phyloP scores from a whole-genome alignment of 495 filamentous ascomycete genomes.

The Aspergillus homomorphus region DNA sequence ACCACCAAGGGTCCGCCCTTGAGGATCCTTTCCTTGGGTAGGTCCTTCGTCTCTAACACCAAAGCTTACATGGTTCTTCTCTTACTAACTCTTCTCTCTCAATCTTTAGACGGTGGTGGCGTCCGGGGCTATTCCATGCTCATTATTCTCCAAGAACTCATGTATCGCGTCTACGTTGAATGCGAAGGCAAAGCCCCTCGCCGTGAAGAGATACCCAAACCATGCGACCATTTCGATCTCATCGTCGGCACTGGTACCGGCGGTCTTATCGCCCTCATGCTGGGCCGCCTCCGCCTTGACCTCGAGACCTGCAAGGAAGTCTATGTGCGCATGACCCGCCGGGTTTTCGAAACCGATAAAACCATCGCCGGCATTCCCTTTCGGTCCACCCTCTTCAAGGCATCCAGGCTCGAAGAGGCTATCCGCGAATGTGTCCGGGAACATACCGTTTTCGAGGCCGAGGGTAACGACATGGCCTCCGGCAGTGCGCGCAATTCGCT shows the following conservation, averaged over 20 bases:
- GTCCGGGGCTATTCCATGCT: slow-evolving; percentile 97
- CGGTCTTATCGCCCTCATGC: slow-evolving; percentile 93
- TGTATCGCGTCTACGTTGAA: slow-evolving; percentile 90
- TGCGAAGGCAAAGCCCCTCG: slow-evolving; percentile 75
- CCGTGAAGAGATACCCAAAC: slow-evolving; percentile 87
- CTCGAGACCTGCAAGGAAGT: slow-evolving; percentile 94
- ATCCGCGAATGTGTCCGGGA: slow-evolving; percentile 86
- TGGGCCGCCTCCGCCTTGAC: slow-evolving; percentile 86
- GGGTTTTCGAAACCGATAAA: slow-evolving; percentile 97
- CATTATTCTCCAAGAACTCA: slow-evolving; percentile 91
- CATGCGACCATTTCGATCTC: slow-evolving; percentile 97
- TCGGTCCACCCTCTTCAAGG: slow-evolving; percentile 91
- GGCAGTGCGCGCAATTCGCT: slow-evolving; percentile 32
- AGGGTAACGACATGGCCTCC: slow-evolving; percentile 64
- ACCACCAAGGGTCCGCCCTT: slow-evolving; percentile 92
- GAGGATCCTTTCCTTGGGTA: slow-evolving; percentile 87
- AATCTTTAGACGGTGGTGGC: slow-evolving; percentile 78
- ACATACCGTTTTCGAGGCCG: slow-evolving; percentile 75
- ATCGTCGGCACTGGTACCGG: slow-evolving; percentile 94
- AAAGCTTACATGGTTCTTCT: not conserved
- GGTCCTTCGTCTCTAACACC: slow-evolving; percentile 22
- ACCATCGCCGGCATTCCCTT: slow-evolving; percentile 93
- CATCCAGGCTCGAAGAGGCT: slow-evolving; percentile 89
- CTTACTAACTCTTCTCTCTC: slow-evolving; percentile 14
- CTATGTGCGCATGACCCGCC: slow-evolving; percentile 88